Evolutionary conservation across 2,329 filamentous ascomycete genomes (phyloP).

Genomic region (Fusarium scirpi): DNA sequence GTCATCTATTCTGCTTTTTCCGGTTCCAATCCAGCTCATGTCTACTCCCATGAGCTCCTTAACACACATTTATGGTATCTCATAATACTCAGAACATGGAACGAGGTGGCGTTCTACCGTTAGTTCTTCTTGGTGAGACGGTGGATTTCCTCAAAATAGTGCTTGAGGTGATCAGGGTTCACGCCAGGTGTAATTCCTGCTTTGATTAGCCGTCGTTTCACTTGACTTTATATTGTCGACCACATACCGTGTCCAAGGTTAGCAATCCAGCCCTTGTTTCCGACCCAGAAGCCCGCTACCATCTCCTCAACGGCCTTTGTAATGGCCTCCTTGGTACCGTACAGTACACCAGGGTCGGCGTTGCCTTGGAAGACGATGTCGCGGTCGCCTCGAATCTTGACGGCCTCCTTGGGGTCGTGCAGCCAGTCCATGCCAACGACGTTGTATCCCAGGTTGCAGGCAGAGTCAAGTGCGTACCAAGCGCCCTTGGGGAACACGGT

Average conservation of each 20-base stretch:
- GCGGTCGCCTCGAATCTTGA: conserved; percentile 81
- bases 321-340: conserved; percentile 85
- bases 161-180: conserved; percentile 90
- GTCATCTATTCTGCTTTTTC: conserved; percentile 22
- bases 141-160: conserved; percentile 94
- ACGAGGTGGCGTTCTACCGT: not conserved
- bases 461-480: conserved; percentile 90
- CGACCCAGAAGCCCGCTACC: conserved; percentile 83
- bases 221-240: not conserved
- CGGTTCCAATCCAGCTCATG: not conserved
- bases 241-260: conserved; percentile 91
- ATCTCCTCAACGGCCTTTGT: conserved; percentile 85
- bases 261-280: conserved; percentile 94
- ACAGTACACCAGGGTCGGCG: conserved; percentile 92
- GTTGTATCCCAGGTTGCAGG: conserved; percentile 90
- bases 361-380: conserved; percentile 89
- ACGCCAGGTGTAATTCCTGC: conserved; percentile 93
- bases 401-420: conserved; percentile 86
- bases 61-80: conserved; percentile 1
- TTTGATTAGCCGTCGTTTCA: conserved; percentile 22
- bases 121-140: conserved; percentile 66
- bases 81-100: conserved; percentile 3
- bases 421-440: conserved; percentile 97
- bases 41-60: not conserved
- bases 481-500: conserved; percentile 98